Evolutionary conservation across 1,139 yeast species (phyloP).

Genomic region (Pichia kudriavzevii): DNA sequence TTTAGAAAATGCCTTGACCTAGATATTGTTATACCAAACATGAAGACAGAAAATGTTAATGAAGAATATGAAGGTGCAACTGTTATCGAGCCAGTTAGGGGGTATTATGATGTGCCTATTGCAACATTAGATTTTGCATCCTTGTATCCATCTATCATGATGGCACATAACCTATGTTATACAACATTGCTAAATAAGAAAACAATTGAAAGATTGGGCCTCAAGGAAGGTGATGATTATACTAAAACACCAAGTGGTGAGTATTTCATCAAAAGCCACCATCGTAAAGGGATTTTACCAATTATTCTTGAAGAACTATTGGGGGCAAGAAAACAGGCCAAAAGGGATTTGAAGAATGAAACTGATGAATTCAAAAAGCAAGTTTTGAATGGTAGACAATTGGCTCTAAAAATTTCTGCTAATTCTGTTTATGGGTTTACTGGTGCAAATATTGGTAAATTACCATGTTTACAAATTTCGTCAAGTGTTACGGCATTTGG

Average conservation of each 20-base stretch:
- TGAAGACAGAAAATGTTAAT: constrained; percentile 71
- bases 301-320: constrained; percentile 84
- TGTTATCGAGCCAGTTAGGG: constrained; percentile 92
- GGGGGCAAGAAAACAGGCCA: constrained; percentile 89
- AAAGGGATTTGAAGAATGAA: constrained; percentile 81
- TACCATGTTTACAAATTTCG: constrained; percentile 94
- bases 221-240: constrained; percentile 71
- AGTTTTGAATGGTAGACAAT: constrained; percentile 93
- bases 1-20: constrained; percentile 85
- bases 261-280: constrained; percentile 66
- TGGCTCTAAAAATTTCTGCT: constrained; percentile 93
- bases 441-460: constrained; percentile 95
- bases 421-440: constrained; percentile 98
- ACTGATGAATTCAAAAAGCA: constrained; percentile 90
- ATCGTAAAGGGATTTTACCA: constrained; percentile 82
- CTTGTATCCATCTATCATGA: constrained; percentile 96
- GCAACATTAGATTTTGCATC: constrained; percentile 98
- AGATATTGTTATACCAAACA: constrained; percentile 83
- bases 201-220: constrained; percentile 56
- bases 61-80: constrained; percentile 99
- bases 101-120: constrained; percentile 94
- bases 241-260: constrained; percentile 89
- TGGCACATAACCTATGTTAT: constrained; percentile 97
- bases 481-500: constrained; percentile 96
- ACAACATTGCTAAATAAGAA: constrained; percentile 73